A percentile compares a stretch with the other conserved stretches of the same genome.
Conservation (phyloP, 192 early-diverging fungal species). For the Dispira simplex region DNA sequence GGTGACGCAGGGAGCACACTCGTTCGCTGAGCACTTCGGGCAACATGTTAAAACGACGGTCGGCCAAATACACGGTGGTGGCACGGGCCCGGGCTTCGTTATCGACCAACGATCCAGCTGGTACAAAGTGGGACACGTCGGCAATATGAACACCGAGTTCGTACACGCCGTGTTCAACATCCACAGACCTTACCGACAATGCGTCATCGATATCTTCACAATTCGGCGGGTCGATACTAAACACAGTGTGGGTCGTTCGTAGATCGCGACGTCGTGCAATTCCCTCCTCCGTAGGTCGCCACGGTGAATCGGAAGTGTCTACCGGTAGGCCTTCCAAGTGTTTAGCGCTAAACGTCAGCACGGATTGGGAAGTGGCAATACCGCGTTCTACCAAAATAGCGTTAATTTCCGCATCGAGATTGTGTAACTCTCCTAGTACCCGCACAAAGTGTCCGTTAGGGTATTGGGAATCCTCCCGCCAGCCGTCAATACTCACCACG, state of each 20-base stretch:
- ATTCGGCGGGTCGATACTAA: constrained; percentile 62
- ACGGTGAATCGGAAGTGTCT: constrained; percentile 30
- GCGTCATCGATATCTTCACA: constrained; percentile 75
- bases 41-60: constrained; percentile 70
- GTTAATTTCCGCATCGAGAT: constrained; percentile 56
- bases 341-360: constrained; percentile 46
- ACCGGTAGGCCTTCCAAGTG: constrained; percentile 50
- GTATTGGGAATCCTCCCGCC: constrained; percentile 52
- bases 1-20: constrained; percentile 50
- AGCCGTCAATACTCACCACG: constrained; percentile 56
- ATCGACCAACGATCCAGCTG: constrained; percentile 42
- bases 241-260: constrained; percentile 22
- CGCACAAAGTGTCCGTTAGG: constrained; percentile 65
- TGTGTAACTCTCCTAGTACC: constrained; percentile 42
- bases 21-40: constrained; percentile 55
- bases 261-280: constrained; percentile 22
- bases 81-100: constrained; percentile 52
- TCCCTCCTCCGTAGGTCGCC: constrained; percentile 28
- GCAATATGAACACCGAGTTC: constrained; percentile 71
- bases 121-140: constrained; percentile 54
- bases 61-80: constrained; percentile 63
- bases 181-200: constrained; percentile 28
- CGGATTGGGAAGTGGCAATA: constrained; percentile 56
- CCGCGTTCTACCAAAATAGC: constrained; percentile 62
- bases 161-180: constrained; percentile 23